Conservation (phyloP, 192 early-diverging fungal species). For the Coemansia sp. region DNA sequence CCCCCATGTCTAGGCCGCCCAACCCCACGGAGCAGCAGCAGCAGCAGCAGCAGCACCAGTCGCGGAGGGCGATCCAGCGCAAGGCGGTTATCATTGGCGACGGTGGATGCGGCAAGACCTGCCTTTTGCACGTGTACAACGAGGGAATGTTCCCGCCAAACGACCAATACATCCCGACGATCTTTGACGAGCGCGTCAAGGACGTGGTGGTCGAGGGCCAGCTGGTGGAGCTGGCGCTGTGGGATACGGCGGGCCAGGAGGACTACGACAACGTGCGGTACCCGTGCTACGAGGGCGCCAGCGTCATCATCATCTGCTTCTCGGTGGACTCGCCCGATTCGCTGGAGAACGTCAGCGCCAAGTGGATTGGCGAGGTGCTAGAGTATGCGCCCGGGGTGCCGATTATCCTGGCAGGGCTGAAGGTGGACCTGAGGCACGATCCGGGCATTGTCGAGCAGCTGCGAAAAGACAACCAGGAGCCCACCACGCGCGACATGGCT, state of each 20-base stretch:
- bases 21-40: slow-evolving; percentile 5
- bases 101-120: slow-evolving; percentile 90
- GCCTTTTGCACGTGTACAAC: slow-evolving; percentile 79
- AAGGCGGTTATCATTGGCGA: slow-evolving; percentile 92
- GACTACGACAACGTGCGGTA: slow-evolving; percentile 94
- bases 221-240: slow-evolving; percentile 84
- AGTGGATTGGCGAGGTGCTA: slow-evolving; percentile 41
- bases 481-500: slow-evolving; percentile 56
- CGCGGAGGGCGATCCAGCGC: slow-evolving; percentile 22
- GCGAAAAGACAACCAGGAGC: slow-evolving; percentile 36
- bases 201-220: slow-evolving; percentile 86
- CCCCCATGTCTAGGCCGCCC: background rate
- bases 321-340: slow-evolving; percentile 82
- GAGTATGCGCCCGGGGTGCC: slow-evolving; percentile 35
- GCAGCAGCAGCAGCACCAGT: slow-evolving; percentile 4
- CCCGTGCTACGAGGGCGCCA: slow-evolving; percentile 86
- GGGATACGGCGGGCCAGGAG: slow-evolving; percentile 97
- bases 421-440: slow-evolving; percentile 49
- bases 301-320: slow-evolving; percentile 92
- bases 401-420: slow-evolving; percentile 38
- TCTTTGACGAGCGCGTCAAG: slow-evolving; percentile 93
- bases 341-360: slow-evolving; percentile 70
- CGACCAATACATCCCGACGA: slow-evolving; percentile 76
- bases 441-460: slow-evolving; percentile 33
- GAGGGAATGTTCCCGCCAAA: slow-evolving; percentile 74